Evolutionary conservation across 1,284 basidiomycete genomes (phyloP).

Genomic region (Puccinia horiana): DNA sequence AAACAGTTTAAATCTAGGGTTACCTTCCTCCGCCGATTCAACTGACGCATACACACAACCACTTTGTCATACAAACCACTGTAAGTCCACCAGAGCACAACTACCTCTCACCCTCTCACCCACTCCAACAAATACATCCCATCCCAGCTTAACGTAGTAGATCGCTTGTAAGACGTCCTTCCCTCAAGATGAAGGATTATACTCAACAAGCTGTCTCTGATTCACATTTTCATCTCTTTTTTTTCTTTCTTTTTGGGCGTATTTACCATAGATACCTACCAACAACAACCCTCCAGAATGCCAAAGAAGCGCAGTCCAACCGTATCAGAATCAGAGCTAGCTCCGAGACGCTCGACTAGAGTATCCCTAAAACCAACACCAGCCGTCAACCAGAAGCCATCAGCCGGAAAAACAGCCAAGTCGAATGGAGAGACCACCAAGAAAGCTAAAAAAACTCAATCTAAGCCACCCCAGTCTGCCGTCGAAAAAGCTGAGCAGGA

Average conservation of each 20-base stretch:
- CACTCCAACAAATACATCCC: no score
- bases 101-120: no score
- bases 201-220: not conserved
- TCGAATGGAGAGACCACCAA: not conserved
- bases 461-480: not conserved
- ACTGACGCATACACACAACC: no score
- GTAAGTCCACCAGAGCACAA: no score
- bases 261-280: not conserved
- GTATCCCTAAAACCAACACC: not conserved
- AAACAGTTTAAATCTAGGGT: no score
- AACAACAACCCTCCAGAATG: not conserved
- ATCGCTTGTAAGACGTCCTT: no score
- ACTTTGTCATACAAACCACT: no score
- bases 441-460: not conserved
- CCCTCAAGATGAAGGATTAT: no score
- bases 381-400: not conserved
- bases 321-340: not conserved
- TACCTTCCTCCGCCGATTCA: no score
- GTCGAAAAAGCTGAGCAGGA: not conserved
- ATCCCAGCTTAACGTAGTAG: no score
- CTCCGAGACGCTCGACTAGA: slow-evolving; percentile 21
- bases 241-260: not conserved
- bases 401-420: not conserved
- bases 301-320: slow-evolving; percentile 6
- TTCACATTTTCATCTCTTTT: not conserved